Base-by-base conservation (phyloP, 2,329 filamentous ascomycete species). In the Fusarium sp. region DNA sequence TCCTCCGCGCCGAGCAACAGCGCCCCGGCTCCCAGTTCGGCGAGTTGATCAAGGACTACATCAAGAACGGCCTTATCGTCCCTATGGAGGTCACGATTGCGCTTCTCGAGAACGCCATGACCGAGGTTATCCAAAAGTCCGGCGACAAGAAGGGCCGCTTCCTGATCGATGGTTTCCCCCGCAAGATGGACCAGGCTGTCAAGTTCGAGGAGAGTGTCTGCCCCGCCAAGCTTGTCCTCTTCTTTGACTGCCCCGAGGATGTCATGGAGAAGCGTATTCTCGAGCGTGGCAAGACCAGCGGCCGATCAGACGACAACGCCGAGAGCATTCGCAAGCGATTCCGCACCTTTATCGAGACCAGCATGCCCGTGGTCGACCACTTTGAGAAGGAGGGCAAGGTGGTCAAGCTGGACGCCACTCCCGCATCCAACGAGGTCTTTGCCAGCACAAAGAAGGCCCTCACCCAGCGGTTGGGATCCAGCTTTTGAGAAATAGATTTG, bases 51-150 rank as follows among this genome's bases (percentile, higher is more conserved):
- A 92, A 92, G 82, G 89, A 92, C 77, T 95, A 96, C 86, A 99
- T 99, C 87, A 94, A 93, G 80, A 92, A 99, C 81, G 96, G 96
- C 68, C 91, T 91, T 77, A 99, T 99, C 83, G 96, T 99, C 73
- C 96, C 96, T n/a, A 97, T 98, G 94, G 96, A 98, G 83, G 95
- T 98, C 59, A 99, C 96, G 6, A 93, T 99, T 68, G 92, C 95
- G 79, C 86, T 99, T 38, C 89, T 99, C 49, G 95, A 98, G 85
- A 97, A 98, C 83, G 94, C 95, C 67, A 98, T 99, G 94, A 88
- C 87, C 65, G 90, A 89, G 10, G 87, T 89, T 14, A 90, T 98
- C 61, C 80, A 87, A 64, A 84, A 87, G 65, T 83, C 85, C 14
- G 78, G 80, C 60, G 77, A 73, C 62, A 79, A 80, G 73, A 92